These are phyloP conservation scores for Phialemonium atrogriseum DNA, from an alignment of 2,329 filamentous ascomycete genomes.

Conservation along the genomic window DNA sequence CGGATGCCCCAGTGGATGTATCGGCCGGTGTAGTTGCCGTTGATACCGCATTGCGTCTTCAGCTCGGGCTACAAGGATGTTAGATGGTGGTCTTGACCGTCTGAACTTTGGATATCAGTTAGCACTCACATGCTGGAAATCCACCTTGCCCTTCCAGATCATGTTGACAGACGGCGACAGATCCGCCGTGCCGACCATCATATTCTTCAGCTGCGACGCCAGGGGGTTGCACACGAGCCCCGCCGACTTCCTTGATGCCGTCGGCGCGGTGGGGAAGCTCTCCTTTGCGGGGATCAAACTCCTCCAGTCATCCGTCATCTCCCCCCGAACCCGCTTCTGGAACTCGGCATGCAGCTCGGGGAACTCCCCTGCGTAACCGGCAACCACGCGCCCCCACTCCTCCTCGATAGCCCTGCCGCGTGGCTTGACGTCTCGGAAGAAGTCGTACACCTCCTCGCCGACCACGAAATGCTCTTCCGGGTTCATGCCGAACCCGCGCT, in stretches of 20 bases:
- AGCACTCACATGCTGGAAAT: conserved; percentile 36
- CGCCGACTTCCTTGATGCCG: conserved; percentile 37
- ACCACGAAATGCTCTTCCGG: conserved; percentile 37
- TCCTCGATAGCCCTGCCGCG: conserved; percentile 36
- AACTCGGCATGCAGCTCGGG: conserved; percentile 30
- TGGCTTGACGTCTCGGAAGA: conserved; percentile 39
- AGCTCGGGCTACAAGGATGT: conserved; percentile 9
- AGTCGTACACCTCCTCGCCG: conserved; percentile 35
- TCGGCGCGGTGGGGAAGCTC: conserved; percentile 37
- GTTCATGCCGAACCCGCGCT: conserved; percentile 40
- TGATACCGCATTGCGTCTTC: conserved; percentile 13
- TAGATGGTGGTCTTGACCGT: background rate
- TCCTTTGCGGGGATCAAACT: conserved; percentile 35
- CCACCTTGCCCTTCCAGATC: conserved; percentile 39
- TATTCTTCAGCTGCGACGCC: conserved; percentile 27
- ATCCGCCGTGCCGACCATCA: conserved; percentile 40
- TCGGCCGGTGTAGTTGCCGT: conserved; percentile 42
- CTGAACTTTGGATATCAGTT: background rate
- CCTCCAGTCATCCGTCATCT: conserved; percentile 39
- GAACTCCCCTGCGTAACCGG: conserved; percentile 9
- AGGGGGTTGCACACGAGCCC: conserved; percentile 40
- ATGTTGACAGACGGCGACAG: conserved; percentile 39
- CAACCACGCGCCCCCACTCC: conserved; percentile 35
- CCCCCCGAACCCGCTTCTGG: conserved; percentile 34
- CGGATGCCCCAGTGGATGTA: conserved; percentile 54